Evolutionary conservation across 768 basidiomycete species (phyloP).

Genomic region (Tulasnella sp.): DNA sequence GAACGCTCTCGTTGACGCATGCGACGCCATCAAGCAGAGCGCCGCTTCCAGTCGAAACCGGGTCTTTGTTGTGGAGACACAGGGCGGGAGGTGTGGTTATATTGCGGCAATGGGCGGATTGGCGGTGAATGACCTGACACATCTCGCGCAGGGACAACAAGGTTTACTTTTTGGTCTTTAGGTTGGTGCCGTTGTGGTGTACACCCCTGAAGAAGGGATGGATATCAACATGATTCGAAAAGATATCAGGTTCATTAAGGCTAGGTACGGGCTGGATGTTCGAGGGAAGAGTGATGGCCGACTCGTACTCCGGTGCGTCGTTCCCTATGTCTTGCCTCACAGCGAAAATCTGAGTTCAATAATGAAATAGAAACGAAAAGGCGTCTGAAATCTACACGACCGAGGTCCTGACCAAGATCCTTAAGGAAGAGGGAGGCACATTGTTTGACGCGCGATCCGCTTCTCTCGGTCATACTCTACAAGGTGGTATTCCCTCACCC

Average conservation of each 20-base stretch:
- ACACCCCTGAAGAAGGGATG: slow-evolving; percentile 89
- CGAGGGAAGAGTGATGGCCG: slow-evolving; percentile 90
- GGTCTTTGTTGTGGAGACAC: slow-evolving; percentile 96
- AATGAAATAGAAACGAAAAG: slow-evolving; percentile 80
- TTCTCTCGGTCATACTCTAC: slow-evolving; percentile 93
- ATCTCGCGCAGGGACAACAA: neutral
- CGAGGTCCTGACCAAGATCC: slow-evolving; percentile 82
- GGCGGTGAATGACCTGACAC: slow-evolving; percentile 56
- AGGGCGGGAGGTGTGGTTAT: slow-evolving; percentile 94
- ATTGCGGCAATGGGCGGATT: slow-evolving; percentile 91
- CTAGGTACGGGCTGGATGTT: slow-evolving; percentile 72
- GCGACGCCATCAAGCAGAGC: slow-evolving; percentile 97
- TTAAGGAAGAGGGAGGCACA: slow-evolving; percentile 86
- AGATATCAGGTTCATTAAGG: slow-evolving; percentile 83
- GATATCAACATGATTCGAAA: slow-evolving; percentile 65
- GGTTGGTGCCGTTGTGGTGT: slow-evolving; percentile 88
- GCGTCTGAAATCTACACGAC: slow-evolving; percentile 86
- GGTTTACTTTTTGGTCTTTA: slow-evolving; percentile 24
- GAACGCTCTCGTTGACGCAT: slow-evolving; percentile 94
- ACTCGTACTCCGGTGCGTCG: slow-evolving; percentile 72
- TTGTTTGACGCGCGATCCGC: slow-evolving; percentile 93
- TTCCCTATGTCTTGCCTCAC: no score
- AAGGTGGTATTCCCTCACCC: slow-evolving; percentile 92
- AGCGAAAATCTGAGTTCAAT: no score
- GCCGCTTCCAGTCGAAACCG: slow-evolving; percentile 91